These are phyloP conservation scores for Scutellaria barbata DNA, from an alignment of 257 asterid species.

Conservation along the genomic window DNA sequence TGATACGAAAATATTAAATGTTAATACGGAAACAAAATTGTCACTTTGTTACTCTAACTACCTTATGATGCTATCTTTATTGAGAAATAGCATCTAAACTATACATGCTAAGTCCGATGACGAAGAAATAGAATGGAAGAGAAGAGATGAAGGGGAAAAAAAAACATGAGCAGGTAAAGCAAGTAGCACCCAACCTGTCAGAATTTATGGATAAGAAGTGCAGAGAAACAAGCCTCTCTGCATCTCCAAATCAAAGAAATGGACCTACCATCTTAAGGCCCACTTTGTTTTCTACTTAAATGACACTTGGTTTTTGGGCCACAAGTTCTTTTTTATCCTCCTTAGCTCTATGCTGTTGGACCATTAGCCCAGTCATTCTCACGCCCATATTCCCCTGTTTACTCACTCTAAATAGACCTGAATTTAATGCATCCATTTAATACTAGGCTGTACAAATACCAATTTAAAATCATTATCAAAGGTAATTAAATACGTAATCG, in stretches of 20 bases:
- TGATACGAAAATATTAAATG: neutral
- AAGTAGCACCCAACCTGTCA: constrained; percentile 34
- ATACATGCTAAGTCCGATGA: neutral
- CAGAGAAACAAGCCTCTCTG: constrained; percentile 22
- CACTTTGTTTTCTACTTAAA: constrained; percentile 27
- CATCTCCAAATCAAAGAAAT: constrained; percentile 14
- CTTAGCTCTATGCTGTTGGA: constrained; percentile 26
- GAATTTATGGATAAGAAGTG: constrained; percentile 41
- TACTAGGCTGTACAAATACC: constrained; percentile 14
- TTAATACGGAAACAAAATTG: neutral
- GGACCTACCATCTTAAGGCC: constrained; percentile 37
- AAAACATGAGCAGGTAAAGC: constrained; percentile 34
- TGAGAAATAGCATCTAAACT: constrained; percentile 1
- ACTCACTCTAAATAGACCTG: constrained; percentile 32
- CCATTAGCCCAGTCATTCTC: constrained; percentile 38
- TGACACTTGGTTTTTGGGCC: constrained; percentile 30
- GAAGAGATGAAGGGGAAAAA: no score
- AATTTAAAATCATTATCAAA: neutral
- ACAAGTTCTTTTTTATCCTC: constrained; percentile 25
- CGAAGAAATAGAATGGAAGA: no score
- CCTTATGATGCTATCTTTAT: neutral
- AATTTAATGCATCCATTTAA: constrained; percentile 27
- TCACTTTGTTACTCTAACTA: neutral
- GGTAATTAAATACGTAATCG: no score
- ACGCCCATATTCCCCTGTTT: constrained; percentile 37